phyloP scores from a whole-genome alignment of 192 early-diverging fungal species.

The Backusella psychrophila region DNA sequence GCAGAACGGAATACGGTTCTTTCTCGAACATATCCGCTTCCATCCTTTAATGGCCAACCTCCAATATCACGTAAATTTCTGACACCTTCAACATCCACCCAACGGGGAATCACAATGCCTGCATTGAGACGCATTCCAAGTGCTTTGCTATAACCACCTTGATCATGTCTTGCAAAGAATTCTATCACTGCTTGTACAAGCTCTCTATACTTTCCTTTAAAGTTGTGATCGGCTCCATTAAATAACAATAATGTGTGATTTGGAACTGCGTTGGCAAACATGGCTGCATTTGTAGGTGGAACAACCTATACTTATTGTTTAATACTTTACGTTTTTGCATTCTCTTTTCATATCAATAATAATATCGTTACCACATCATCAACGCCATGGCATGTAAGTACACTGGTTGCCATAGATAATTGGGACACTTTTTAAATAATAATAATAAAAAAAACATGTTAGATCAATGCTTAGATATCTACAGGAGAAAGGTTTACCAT shows the following conservation, averaged over 20 bases:
- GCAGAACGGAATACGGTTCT: slow-evolving; percentile 49
- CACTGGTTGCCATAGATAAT: slow-evolving; percentile 43
- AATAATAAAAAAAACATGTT: not conserved
- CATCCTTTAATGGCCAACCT: slow-evolving; percentile 48
- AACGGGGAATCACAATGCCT: slow-evolving; percentile 30
- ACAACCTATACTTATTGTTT: slow-evolving; percentile 36
- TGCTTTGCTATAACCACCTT: slow-evolving; percentile 10
- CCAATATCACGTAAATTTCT: slow-evolving; percentile 58
- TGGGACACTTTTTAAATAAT: slow-evolving; percentile 30
- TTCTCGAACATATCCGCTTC: slow-evolving; percentile 45
- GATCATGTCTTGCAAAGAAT: slow-evolving; percentile 33
- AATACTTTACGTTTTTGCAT: not conserved
- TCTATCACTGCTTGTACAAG: slow-evolving; percentile 25
- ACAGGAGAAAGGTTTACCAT: slow-evolving; percentile 8
- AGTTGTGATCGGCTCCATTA: slow-evolving; percentile 48
- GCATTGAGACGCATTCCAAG: slow-evolving; percentile 16
- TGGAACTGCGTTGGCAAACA: slow-evolving; percentile 33
- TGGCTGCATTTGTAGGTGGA: slow-evolving; percentile 42
- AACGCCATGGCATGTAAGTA: slow-evolving; percentile 54
- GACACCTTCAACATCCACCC: slow-evolving; percentile 50
- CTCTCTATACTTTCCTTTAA: slow-evolving; percentile 35
- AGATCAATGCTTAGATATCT: not conserved
- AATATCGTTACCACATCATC: slow-evolving; percentile 37
- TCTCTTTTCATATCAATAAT: not conserved
- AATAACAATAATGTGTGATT: slow-evolving; percentile 43